These are phyloP conservation scores for Blumeria hordei DNA, from an alignment of 2,329 filamentous ascomycete genomes.

Conservation along the genomic window DNA sequence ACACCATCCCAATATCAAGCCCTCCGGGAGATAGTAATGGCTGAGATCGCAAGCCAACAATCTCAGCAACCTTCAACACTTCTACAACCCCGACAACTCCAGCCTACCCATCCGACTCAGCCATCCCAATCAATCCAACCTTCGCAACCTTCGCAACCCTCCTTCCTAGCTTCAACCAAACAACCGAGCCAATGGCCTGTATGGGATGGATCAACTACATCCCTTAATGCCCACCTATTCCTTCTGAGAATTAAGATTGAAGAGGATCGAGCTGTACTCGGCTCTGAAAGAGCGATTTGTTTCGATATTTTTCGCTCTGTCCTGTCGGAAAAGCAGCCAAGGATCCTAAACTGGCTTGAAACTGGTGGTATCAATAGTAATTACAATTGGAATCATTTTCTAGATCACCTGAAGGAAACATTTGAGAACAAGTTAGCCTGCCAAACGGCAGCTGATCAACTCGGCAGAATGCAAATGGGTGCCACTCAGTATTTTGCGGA, in stretches of 20 bases:
- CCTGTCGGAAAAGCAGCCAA: not conserved
- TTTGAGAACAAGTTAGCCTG: conserved; percentile 1
- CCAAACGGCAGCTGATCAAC: not conserved
- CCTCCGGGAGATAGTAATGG: not conserved
- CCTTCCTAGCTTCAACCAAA: too few species aligned
- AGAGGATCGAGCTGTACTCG: not conserved
- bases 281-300: not conserved
- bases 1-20: not conserved
- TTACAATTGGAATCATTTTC: not conserved
- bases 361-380: not conserved
- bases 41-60: not conserved
- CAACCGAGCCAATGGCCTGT: too few species aligned
- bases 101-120: too few species aligned
- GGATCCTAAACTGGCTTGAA: not conserved
- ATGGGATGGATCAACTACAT: too few species aligned
- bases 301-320: not conserved
- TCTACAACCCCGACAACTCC: not conserved
- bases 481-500: not conserved
- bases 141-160: too few species aligned
- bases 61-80: not conserved
- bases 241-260: too few species aligned
- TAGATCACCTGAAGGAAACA: not conserved
- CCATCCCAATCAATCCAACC: too few species aligned
- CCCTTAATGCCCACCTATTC: too few species aligned
- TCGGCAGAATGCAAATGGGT: not conserved